These are phyloP conservation scores for Fusarium liriodendri DNA, from an alignment of 2,329 filamentous ascomycete species.

Conservation along the genomic window DNA sequence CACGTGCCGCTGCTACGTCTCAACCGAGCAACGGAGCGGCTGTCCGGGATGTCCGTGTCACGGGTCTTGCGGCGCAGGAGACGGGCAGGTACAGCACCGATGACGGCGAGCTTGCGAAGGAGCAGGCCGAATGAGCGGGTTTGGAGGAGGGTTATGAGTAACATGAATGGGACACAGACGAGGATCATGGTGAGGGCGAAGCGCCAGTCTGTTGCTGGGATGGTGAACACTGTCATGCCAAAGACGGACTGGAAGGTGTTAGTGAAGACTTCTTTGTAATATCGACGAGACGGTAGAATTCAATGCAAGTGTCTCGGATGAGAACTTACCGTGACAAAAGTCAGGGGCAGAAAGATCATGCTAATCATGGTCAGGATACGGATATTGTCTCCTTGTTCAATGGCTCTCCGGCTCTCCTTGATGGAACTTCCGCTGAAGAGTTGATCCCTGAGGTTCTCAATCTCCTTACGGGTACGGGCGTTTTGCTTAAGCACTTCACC, in stretches of 20 bases:
- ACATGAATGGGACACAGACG: conserved; percentile 64
- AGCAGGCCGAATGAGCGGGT: conserved; percentile 51
- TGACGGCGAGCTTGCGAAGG: conserved; percentile 33
- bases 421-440: conserved; percentile 73
- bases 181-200: conserved; percentile 72
- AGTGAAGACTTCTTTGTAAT: not conserved
- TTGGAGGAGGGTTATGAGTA: conserved; percentile 59
- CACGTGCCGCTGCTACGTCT: conserved; percentile 11
- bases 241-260: conserved; percentile 58
- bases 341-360: conserved; percentile 70
- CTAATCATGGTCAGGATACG: conserved; percentile 69
- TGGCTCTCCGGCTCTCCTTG: conserved; percentile 68
- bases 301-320: not conserved
- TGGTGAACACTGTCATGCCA: conserved; percentile 61
- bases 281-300: not conserved
- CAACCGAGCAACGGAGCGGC: conserved; percentile 27
- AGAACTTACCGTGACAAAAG: conserved; percentile 65
- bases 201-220: conserved; percentile 55
- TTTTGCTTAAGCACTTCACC: conserved; percentile 61
- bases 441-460: conserved; percentile 68
- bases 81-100: conserved; percentile 8
- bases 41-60: conserved; percentile 36
- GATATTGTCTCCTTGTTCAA: conserved; percentile 73
- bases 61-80: conserved; percentile 16
- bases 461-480: conserved; percentile 64